A percentile compares a stretch with the other conserved stretches of the same genome.
These are phyloP conservation scores for Eutrema yunnanense DNA, from an alignment of 345 rosid species.

Conservation along the genomic window DNA sequence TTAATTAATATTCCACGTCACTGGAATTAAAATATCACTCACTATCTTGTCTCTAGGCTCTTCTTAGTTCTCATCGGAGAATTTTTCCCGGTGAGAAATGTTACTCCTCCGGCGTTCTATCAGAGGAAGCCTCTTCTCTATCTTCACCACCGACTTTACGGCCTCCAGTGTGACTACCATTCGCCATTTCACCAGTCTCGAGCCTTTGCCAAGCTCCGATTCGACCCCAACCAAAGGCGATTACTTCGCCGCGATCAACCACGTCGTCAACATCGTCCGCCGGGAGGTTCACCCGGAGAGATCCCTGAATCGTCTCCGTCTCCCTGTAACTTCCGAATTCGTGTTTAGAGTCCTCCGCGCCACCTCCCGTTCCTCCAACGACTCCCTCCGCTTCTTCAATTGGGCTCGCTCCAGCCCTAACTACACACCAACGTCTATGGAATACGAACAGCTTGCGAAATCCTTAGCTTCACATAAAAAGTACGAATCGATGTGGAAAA, in stretches of 20 bases:
- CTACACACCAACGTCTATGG: conserved; percentile 63
- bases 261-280: conserved; percentile 70
- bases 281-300: conserved; percentile 82
- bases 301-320: conserved; percentile 53
- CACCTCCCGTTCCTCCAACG: conserved; percentile 52
- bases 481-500: conserved; percentile 80
- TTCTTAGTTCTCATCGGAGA: neutral
- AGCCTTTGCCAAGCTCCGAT: conserved; percentile 21
- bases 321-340: conserved; percentile 58
- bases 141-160: neutral
- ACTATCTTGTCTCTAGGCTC: neutral
- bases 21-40: neutral
- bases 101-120: conserved; percentile 14
- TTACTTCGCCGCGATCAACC: conserved; percentile 73
- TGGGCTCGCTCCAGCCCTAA: conserved; percentile 59
- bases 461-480: conserved; percentile 51
- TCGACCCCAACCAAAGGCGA: conserved; percentile 44
- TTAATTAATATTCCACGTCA: neutral
- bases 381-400: conserved; percentile 81
- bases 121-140: conserved; percentile 1
- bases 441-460: conserved; percentile 65
- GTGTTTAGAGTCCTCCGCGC: conserved; percentile 84
- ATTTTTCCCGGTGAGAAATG: conserved; percentile 8
- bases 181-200: conserved; percentile 6
- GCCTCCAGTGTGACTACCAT: neutral